phyloP scores from a whole-genome alignment of 2,329 filamentous ascomycete genomes.

The Ascomycota sp. region DNA sequence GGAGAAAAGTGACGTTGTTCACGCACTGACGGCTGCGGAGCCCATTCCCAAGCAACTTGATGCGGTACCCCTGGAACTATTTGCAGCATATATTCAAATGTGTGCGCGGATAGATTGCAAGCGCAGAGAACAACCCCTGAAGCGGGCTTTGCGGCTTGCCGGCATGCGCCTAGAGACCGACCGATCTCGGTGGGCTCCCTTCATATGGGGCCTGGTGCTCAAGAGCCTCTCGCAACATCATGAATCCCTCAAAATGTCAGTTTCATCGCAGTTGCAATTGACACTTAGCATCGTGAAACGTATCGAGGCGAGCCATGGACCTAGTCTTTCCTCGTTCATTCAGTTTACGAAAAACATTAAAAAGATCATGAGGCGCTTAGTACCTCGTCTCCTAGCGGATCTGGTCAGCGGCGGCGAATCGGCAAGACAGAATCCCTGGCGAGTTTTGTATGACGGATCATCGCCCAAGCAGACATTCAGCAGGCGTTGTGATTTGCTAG shows the following conservation, averaged over 20 bases:
- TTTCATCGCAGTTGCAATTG: conserved; percentile 11
- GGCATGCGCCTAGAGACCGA: conserved; percentile 7
- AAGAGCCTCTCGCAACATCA: conserved; percentile 13
- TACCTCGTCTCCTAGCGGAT: not conserved
- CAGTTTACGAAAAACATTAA: conserved; percentile 7
- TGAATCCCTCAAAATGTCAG: conserved; percentile 7
- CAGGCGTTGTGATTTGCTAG: too few relatives aligned
- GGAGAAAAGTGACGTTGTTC: conserved; percentile 1
- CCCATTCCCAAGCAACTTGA: conserved; percentile 7
- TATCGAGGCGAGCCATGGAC: conserved; percentile 8
- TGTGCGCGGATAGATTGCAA: conserved; percentile 7
- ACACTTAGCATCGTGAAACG: conserved; percentile 8
- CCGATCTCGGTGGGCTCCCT: conserved; percentile 9
- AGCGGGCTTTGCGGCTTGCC: conserved; percentile 11
- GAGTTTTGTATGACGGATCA: conserved; percentile 1
- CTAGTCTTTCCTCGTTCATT: conserved; percentile 4
- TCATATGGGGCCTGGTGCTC: conserved; percentile 13
- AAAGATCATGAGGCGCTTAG: conserved; percentile 6
- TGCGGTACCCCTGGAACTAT: conserved; percentile 11
- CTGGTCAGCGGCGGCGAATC: not conserved
- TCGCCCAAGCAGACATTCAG: not conserved
- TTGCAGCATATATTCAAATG: conserved; percentile 26
- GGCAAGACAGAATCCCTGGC: conserved; percentile 1
- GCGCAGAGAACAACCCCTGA: conserved; percentile 7
- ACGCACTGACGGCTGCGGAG: conserved; percentile 5